Evolutionary conservation across 345 rosid genomes (phyloP).

Genomic region (Capsella bursapastoris): DNA sequence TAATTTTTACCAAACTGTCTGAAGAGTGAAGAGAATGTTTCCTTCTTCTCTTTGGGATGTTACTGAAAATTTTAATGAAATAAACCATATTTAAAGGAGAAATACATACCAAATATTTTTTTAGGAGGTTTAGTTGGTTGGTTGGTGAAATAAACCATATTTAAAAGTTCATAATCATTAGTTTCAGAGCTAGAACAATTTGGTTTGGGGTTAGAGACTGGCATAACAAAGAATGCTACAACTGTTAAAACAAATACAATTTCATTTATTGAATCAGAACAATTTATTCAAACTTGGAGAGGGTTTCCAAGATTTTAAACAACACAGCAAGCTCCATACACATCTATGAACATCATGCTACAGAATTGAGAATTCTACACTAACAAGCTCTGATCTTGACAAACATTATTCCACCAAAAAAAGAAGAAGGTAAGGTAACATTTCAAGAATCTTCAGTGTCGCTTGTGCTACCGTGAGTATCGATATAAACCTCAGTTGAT

Average conservation of each 20-base stretch:
- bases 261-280: conserved; percentile 15
- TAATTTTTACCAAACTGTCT: neutral
- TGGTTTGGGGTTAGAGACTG: neutral
- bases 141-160: neutral
- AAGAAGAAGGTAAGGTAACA: neutral
- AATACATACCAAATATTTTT: neutral
- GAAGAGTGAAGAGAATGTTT: conserved; percentile 9
- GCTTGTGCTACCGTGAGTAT: conserved; percentile 60
- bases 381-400: conserved; percentile 33
- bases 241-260: neutral
- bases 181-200: neutral
- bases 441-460: conserved; percentile 59
- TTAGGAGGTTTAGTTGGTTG: neutral
- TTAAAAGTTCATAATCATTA: neutral
- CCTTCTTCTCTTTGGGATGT: neutral
- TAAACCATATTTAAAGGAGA: neutral
- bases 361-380: conserved; percentile 36
- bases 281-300: neutral
- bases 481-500: conserved; percentile 62
- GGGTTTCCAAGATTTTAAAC: neutral
- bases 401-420: conserved; percentile 18
- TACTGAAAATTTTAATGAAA: neutral
- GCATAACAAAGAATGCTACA: neutral
- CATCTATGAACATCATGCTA: conserved; percentile 17
- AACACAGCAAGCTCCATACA: conserved; percentile 18